Conservation (phyloP, 2,329 filamentous ascomycete genomes). For the Pseudogymnoascus sp. region DNA sequence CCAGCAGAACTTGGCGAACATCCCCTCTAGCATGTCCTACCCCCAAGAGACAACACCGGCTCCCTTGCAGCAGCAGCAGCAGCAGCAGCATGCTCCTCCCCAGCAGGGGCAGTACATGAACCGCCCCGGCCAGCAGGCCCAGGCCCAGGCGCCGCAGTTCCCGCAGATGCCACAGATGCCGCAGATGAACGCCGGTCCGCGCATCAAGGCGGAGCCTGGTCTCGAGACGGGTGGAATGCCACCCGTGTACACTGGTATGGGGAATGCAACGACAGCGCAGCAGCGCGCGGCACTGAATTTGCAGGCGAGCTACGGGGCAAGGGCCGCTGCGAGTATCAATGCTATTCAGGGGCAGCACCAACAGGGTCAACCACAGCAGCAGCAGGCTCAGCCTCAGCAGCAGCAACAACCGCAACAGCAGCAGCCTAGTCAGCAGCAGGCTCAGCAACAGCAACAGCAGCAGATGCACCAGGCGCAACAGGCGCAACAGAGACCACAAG, state of each 20-base stretch:
- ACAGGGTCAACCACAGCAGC: slow-evolving; percentile 23
- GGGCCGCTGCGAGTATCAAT: slow-evolving; percentile 59
- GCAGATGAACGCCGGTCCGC: slow-evolving; percentile 21
- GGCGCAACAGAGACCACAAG: slow-evolving; percentile 17
- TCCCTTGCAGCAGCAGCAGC: slow-evolving; percentile 15
- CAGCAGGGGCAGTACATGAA: slow-evolving; percentile 8
- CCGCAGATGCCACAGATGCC: slow-evolving; percentile 11
- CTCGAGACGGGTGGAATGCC: slow-evolving; percentile 19
- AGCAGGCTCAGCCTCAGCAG: slow-evolving; percentile 23
- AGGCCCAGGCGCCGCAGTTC: slow-evolving; percentile 9
- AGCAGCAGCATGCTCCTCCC: slow-evolving; percentile 10
- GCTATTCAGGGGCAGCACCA: slow-evolving; percentile 39
- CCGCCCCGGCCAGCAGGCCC: slow-evolving; percentile 6
- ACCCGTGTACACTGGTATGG: slow-evolving; percentile 9
- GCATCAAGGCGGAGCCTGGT: slow-evolving; percentile 38
- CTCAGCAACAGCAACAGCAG: slow-evolving; percentile 13
- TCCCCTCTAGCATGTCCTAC: slow-evolving; percentile 25
- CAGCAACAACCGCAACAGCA: slow-evolving; percentile 19
- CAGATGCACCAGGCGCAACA: slow-evolving; percentile 17
- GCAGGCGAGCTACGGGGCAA: slow-evolving; percentile 51
- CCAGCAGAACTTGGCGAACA: slow-evolving; percentile 26
- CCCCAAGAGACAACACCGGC: slow-evolving; percentile 21
- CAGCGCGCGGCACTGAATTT: slow-evolving; percentile 50
- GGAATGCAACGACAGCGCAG: slow-evolving; percentile 36
- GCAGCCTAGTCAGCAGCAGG: slow-evolving; percentile 15